Evolutionary conservation across 179 eudicot genomes (phyloP).

Genomic region (Silene coronaria): DNA sequence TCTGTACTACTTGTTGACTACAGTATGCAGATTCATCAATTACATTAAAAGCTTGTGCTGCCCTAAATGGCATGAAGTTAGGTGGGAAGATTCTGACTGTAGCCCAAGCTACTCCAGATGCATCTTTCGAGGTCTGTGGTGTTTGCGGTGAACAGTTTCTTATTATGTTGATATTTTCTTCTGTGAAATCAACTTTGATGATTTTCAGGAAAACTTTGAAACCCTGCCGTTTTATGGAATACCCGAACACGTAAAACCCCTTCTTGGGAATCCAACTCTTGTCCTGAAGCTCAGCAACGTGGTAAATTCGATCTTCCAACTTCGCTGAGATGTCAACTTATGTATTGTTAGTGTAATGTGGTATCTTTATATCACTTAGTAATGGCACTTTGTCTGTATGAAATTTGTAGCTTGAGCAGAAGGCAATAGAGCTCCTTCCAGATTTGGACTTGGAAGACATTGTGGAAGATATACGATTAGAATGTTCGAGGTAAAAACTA

Average conservation of each 20-base stretch:
- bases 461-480: conserved; percentile 72
- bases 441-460: conserved; percentile 71
- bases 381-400: background rate
- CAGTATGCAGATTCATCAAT: conserved; percentile 80
- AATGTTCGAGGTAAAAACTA: conserved; percentile 71
- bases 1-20: conserved; percentile 9
- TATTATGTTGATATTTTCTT: background rate
- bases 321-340: conserved; percentile 5
- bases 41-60: conserved; percentile 80
- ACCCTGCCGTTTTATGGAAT: conserved; percentile 58
- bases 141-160: background rate
- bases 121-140: conserved; percentile 41
- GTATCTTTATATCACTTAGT: background rate
- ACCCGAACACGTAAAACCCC: conserved; percentile 78
- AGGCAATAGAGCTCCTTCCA: conserved; percentile 40
- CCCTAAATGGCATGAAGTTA: conserved; percentile 76
- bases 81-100: conserved; percentile 75
- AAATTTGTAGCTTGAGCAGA: conserved; percentile 47
- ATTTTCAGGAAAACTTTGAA: conserved; percentile 45
- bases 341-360: background rate
- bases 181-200: conserved; percentile 11
- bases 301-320: conserved; percentile 34
- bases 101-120: conserved; percentile 62
- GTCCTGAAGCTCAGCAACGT: conserved; percentile 73
- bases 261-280: conserved; percentile 64